A percentile compares a stretch with the other conserved stretches of the same genome.
Evolutionary conservation across 306 rosid genomes (phyloP).

Genomic region (Quercus bicolor): DNA sequence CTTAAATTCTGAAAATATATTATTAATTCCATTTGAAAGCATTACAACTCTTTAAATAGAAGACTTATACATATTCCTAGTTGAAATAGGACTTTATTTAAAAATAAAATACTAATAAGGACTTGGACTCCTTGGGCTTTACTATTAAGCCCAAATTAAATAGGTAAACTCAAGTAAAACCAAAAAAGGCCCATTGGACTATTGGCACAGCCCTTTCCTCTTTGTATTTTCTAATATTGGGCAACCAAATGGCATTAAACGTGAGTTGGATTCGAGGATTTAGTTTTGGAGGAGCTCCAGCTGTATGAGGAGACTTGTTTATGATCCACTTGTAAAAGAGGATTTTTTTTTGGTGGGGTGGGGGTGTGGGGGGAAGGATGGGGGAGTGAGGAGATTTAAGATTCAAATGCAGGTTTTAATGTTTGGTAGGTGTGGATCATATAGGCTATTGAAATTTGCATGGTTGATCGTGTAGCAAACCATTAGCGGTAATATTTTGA

Average conservation of each 20-base stretch:
- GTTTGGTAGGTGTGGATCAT: neutral
- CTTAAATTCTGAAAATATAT: no score
- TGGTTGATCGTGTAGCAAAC: neutral
- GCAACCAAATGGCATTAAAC: neutral
- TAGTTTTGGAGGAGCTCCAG: neutral
- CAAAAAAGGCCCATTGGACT: no score
- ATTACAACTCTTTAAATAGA: no score
- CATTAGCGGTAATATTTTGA: neutral
- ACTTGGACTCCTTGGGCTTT: no score
- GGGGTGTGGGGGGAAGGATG: no score
- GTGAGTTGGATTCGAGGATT: neutral
- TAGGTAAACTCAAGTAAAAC: no score
- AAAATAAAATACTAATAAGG: no score
- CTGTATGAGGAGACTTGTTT: neutral
- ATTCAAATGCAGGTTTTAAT: neutral
- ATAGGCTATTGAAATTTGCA: neutral
- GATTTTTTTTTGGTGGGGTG: neutral
- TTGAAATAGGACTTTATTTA: no score
- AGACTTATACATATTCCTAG: no score
- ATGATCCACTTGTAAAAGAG: neutral
- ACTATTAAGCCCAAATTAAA: no score
- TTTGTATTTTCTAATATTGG: neutral
- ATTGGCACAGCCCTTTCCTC: neutral
- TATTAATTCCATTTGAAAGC: no score
- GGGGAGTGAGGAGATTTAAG: no score